Evolutionary conservation across 805 yeast genomes (phyloP).

Genomic region (Yarrowia divulgata): DNA sequence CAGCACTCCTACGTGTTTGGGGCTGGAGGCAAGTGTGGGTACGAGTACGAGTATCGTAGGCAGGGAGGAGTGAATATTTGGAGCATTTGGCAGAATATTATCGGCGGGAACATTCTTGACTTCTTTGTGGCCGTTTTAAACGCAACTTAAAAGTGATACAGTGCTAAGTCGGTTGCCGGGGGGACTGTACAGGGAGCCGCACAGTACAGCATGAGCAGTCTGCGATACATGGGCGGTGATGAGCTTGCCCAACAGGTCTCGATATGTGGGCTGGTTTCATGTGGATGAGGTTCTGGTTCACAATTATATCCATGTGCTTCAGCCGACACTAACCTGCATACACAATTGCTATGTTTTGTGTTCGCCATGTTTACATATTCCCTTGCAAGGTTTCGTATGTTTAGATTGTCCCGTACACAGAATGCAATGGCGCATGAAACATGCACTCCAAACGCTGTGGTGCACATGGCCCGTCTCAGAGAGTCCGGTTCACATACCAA

Average conservation of each 20-base stretch:
- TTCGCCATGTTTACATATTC: conserved; percentile 28
- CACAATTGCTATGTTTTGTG: conserved; percentile 26
- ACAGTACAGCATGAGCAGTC: neutral
- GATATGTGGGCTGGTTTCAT: neutral
- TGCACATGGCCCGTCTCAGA: conserved; percentile 6
- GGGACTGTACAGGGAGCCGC: conserved; percentile 19
- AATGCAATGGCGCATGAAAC: conserved; percentile 21
- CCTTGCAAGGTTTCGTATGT: conserved; percentile 36
- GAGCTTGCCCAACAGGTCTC: neutral
- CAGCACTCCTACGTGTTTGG: neutral
- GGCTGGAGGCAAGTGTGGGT: neutral
- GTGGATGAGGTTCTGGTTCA: neutral
- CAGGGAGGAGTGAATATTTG: neutral
- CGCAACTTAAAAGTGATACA: conserved; percentile 4
- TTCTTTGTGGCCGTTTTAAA: conserved; percentile 17
- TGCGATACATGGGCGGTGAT: neutral
- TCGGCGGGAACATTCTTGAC: conserved; percentile 7
- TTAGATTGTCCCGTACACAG: conserved; percentile 34
- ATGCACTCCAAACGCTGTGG: conserved; percentile 14
- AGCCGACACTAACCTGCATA: conserved; percentile 15
- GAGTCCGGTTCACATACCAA: conserved; percentile 5
- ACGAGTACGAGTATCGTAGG: too few relatives aligned
- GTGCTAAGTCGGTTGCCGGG: conserved; percentile 19
- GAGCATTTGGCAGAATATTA: conserved; percentile 14
- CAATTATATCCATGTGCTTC: neutral